A percentile compares a stretch with the other conserved stretches of the same genome.
These are phyloP conservation scores for Larix sibirica DNA, from an alignment of 83 land plant genomes.

Conservation along the genomic window DNA sequence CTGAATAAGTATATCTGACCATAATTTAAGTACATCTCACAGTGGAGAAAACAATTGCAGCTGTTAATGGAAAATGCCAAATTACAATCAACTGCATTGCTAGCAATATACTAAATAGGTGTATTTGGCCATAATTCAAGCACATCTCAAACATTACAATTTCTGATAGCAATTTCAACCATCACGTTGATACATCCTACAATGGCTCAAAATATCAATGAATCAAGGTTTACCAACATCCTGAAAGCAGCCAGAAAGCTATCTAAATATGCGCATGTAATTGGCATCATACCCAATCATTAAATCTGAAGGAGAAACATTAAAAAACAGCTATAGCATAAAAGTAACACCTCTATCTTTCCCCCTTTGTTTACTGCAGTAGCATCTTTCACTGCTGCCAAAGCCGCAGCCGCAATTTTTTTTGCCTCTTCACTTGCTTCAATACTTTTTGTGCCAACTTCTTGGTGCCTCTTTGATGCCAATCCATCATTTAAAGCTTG, in stretches of 20 bases:
- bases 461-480: no score
- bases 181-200: not conserved
- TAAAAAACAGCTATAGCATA: not conserved
- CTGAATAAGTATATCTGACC: no score
- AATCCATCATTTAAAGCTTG: not conserved
- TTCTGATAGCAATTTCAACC: not conserved
- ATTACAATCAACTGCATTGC: no score
- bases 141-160: not conserved
- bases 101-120: no score
- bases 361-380: constrained; percentile 13
- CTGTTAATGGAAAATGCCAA: no score
- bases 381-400: constrained; percentile 15
- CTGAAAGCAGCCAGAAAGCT: not conserved
- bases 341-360: constrained; percentile 53
- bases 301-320: not conserved
- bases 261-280: not conserved
- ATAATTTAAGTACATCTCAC: not conserved
- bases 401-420: constrained; percentile 63
- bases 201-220: not conserved
- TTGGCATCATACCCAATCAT: not conserved
- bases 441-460: no score
- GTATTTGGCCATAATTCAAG: not conserved
- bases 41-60: no score
- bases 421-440: constrained; percentile 39
- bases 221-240: not conserved